Evolutionary conservation across 139 green algal genomes (phyloP).

Genomic region (Pleodorina starrii): DNA sequence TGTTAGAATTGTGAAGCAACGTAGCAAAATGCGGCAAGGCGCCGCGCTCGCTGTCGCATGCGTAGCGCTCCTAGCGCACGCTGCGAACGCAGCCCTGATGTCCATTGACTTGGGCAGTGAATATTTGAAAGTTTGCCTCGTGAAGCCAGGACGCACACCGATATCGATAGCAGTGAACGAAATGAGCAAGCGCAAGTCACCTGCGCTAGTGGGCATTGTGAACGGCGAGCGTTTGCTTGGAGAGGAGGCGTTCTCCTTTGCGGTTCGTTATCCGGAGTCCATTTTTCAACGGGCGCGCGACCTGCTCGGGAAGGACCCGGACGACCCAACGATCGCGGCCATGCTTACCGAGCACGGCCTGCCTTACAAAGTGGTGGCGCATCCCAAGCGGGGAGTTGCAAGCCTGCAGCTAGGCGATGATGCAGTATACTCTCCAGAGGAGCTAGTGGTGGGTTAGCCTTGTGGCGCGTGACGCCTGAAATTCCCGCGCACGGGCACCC

Average conservation of each 20-base stretch:
- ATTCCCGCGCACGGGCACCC: too few species aligned
- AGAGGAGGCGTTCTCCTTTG: conserved; percentile 89
- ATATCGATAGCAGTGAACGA: conserved; percentile 96
- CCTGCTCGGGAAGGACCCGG: conserved; percentile 83
- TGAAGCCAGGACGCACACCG: conserved; percentile 88
- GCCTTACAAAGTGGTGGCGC: conserved; percentile 80
- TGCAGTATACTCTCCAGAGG: conserved; percentile 78
- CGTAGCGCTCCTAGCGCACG: conserved; percentile 1
- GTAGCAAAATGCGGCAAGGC: background rate
- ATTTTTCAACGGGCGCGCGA: conserved; percentile 83
- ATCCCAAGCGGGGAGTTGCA: conserved; percentile 68
- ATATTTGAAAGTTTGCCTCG: conserved; percentile 93
- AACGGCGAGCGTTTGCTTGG: conserved; percentile 93
- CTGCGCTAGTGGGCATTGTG: conserved; percentile 89
- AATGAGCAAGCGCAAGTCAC: conserved; percentile 94
- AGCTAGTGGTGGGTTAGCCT: conserved; percentile 87
- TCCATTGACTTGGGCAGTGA: conserved; percentile 95
- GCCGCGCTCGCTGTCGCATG: conserved; percentile 12
- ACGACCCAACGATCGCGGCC: conserved; percentile 61
- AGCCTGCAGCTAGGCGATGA: conserved; percentile 66
- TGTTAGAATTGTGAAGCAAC: background rate
- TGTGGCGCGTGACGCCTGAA: too few species aligned
- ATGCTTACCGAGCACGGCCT: conserved; percentile 74
- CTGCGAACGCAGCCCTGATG: conserved; percentile 68
- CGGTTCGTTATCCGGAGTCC: conserved; percentile 81